Evolutionary conservation across 2,329 filamentous ascomycete species (phyloP).

Genomic region (Zasmidium angulare): DNA sequence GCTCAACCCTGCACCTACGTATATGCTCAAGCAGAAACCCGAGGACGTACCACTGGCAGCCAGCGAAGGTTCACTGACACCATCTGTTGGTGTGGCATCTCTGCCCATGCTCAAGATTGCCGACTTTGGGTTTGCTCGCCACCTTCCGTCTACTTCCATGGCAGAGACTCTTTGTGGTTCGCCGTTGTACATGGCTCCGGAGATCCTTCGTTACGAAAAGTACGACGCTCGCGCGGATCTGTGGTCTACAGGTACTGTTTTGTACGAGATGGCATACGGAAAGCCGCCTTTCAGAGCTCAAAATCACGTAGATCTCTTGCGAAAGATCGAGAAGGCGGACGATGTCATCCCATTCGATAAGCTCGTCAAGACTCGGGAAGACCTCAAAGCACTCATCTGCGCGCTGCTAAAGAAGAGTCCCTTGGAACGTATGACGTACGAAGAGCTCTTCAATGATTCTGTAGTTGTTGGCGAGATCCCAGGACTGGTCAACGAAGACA

Average conservation of each 20-base stretch:
- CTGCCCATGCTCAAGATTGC: slow-evolving; percentile 96
- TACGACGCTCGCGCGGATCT: slow-evolving; percentile 96
- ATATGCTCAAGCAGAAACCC: slow-evolving; percentile 63
- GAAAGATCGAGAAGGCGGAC: slow-evolving; percentile 85
- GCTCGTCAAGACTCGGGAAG: slow-evolving; percentile 60
- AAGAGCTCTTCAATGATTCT: slow-evolving; percentile 74
- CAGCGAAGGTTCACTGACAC: slow-evolving; percentile 77
- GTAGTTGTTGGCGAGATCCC: slow-evolving; percentile 34
- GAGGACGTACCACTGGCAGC: slow-evolving; percentile 71
- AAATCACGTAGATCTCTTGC: slow-evolving; percentile 91
- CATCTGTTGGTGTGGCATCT: slow-evolving; percentile 75
- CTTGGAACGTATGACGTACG: slow-evolving; percentile 80
- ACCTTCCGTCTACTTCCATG: slow-evolving; percentile 83
- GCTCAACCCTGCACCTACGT: slow-evolving; percentile 74
- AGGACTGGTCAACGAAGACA: slow-evolving; percentile 33
- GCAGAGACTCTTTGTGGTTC: slow-evolving; percentile 96
- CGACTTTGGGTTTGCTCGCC: slow-evolving; percentile 96
- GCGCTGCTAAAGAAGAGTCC: slow-evolving; percentile 81
- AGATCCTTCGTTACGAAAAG: slow-evolving; percentile 94
- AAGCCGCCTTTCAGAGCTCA: slow-evolving; percentile 86
- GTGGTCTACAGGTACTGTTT: slow-evolving; percentile 94
- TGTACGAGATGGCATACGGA: slow-evolving; percentile 93
- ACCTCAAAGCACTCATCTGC: slow-evolving; percentile 79
- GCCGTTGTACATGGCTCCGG: slow-evolving; percentile 96
- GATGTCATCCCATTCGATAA: slow-evolving; percentile 74